A percentile compares a stretch with the other conserved stretches of the same genome.
These are phyloP conservation scores for Rhododendron ferrugineum DNA, from an alignment of 148 eudicot genomes.

Conservation along the genomic window DNA sequence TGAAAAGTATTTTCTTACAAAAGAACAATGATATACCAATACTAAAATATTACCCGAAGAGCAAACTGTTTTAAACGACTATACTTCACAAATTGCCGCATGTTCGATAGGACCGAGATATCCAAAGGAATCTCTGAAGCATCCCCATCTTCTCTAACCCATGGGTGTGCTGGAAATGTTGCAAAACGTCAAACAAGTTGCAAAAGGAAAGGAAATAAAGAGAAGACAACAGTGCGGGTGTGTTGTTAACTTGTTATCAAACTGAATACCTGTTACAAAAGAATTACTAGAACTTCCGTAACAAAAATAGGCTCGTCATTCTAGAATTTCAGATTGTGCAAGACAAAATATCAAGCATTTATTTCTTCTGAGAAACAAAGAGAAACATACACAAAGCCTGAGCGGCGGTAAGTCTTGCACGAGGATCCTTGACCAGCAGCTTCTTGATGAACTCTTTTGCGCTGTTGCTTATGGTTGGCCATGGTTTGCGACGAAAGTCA, in stretches of 20 bases:
- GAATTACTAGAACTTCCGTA: background rate
- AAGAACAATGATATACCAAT: background rate
- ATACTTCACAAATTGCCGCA: slow-evolving; percentile 90
- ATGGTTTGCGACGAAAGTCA: slow-evolving; percentile 91
- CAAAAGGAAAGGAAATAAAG: background rate
- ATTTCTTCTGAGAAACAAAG: slow-evolving; percentile 13
- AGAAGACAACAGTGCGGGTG: background rate
- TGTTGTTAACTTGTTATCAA: background rate
- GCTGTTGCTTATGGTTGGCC: slow-evolving; percentile 74
- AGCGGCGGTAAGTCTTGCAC: slow-evolving; percentile 87
- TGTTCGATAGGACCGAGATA: slow-evolving; percentile 79
- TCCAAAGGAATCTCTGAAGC: slow-evolving; percentile 95
- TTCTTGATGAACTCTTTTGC: slow-evolving; percentile 92
- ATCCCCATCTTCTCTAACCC: slow-evolving; percentile 98
- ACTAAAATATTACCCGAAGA: slow-evolving; percentile 53
- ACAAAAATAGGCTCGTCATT: background rate
- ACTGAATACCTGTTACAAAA: background rate
- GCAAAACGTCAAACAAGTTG: background rate
- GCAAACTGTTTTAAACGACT: slow-evolving; percentile 95
- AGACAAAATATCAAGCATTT: background rate
- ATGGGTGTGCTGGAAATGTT: slow-evolving; percentile 68
- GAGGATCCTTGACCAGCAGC: slow-evolving; percentile 83
- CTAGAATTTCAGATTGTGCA: background rate
- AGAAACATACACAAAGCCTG: slow-evolving; percentile 86
- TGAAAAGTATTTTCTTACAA: background rate